Evolutionary conservation across 148 eudicot species (phyloP), one percentile per base, ranked within the genome.

Genomic region (Vaccinium corymbosum): DNA sequence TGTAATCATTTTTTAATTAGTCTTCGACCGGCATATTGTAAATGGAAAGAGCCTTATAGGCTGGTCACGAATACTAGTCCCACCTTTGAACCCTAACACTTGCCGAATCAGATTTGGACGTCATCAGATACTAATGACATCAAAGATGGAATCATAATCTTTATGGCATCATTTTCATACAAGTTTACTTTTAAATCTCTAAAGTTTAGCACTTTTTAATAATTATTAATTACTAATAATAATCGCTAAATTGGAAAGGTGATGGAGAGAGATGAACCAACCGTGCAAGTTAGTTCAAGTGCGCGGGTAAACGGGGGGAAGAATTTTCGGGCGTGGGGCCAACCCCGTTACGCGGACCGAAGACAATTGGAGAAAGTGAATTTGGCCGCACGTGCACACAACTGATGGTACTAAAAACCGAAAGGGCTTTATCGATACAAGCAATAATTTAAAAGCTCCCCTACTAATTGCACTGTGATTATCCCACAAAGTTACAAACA

Each of bases 331-430:
- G n/a, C 78, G 81, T 53, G 86, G 88, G 84, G 25, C 86, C 86
- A 70, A 27, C 3, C 75, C 29, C 29, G 71, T 62, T 61, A 81
- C 52, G 79, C 71, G 76, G 80, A 78, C 72, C 71, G 57, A 84
- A 84, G 49, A 49, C 81, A 2, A 84, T 59, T 70, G 78, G 78
- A 72, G 88, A 79, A 80, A 66, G 89, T 81, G 82, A 84, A 78
- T 64, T 3, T 81, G 85, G 73, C 59, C 89, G 78, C 89, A 84
- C 86, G 89, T 84, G 89, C 89, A 84, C 82, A 62, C 84, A 35
- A 53, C 46, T 14, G 80, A 49, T 20, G 5, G 4, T 42, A 2
- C 38, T 46, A 22, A 17, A 17, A 66, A 82, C 20, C 14, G 14
- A 42, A 76, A 25, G 35, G 17, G 7, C 55, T 11, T 16, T 48